Conservation (phyloP, 108 stramenopile genomes). For the Bacterosira constricta region DNA sequence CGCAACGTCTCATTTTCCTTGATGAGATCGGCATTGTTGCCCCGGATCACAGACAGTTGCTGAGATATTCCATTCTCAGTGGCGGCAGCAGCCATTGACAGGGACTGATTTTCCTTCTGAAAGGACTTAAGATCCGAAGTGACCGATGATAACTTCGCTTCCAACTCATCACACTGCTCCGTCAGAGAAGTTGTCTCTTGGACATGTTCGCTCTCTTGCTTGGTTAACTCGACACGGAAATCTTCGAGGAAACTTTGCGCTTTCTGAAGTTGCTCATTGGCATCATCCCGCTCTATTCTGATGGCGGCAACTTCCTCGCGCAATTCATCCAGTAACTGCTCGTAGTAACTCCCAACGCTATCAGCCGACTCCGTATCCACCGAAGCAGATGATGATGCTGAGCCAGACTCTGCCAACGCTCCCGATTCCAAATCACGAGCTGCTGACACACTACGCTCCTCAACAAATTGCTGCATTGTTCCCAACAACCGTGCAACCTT, state of each 20-base stretch:
- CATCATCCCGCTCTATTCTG: conserved; percentile 26
- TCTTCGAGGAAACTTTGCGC: conserved; percentile 17
- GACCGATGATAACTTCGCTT: conserved; percentile 10
- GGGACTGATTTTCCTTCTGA: conserved; percentile 1
- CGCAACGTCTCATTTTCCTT: conserved; percentile 40
- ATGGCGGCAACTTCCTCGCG: conserved; percentile 1
- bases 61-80: conserved; percentile 14
- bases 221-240: conserved; percentile 16
- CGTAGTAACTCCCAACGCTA: neutral
- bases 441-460: neutral
- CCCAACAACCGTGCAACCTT: conserved; percentile 33
- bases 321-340: conserved; percentile 8
- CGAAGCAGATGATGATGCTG: neutral
- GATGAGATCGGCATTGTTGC: conserved; percentile 32
- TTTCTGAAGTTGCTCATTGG: conserved; percentile 15
- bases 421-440: neutral
- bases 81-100: neutral
- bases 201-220: conserved; percentile 16
- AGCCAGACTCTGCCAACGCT: conserved; percentile 2
- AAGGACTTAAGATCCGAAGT: conserved; percentile 6
- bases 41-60: conserved; percentile 23
- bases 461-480: conserved; percentile 9
- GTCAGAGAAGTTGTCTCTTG: conserved; percentile 11
- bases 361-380: neutral
- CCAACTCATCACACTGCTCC: conserved; percentile 14